A percentile compares a stretch with the other conserved stretches of the same genome.
Evolutionary conservation across 2,329 filamentous ascomycete species (phyloP).

Genomic region (Aspergillus persii): DNA sequence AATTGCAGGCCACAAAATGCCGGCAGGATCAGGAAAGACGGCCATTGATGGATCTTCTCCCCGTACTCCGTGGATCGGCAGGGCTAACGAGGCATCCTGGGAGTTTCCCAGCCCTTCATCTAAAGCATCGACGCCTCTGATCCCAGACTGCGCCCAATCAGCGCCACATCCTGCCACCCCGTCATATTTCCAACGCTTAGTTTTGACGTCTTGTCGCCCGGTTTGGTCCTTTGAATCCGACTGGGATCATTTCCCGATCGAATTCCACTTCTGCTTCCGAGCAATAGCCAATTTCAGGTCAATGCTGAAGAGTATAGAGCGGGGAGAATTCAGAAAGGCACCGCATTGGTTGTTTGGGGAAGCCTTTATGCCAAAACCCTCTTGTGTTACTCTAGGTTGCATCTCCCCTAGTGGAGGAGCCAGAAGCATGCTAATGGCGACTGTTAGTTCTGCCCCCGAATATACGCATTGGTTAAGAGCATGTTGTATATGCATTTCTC

Average conservation of each 20-base stretch:
- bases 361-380: neutral
- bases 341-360: neutral
- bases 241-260: neutral
- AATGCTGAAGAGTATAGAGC: neutral
- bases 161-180: constrained; percentile 15
- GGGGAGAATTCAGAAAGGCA: neutral
- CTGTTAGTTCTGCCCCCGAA: neutral
- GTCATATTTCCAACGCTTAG: constrained; percentile 5
- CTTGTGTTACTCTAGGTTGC: neutral
- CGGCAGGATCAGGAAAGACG: neutral
- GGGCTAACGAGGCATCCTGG: constrained; percentile 10
- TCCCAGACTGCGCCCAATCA: constrained; percentile 12
- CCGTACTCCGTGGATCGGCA: constrained; percentile 21
- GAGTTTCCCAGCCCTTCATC: constrained; percentile 17
- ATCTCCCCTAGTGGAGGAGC: neutral
- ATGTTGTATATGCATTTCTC: neutral
- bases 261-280: neutral
- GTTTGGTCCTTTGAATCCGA: neutral
- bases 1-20: neutral
- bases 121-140: constrained; percentile 10
- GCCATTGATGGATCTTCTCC: constrained; percentile 21
- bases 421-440: neutral
- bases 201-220: constrained; percentile 1
- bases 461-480: neutral
- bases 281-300: neutral